phyloP scores from a whole-genome alignment of 2,329 filamentous ascomycete species.

The Claviceps monticola region DNA sequence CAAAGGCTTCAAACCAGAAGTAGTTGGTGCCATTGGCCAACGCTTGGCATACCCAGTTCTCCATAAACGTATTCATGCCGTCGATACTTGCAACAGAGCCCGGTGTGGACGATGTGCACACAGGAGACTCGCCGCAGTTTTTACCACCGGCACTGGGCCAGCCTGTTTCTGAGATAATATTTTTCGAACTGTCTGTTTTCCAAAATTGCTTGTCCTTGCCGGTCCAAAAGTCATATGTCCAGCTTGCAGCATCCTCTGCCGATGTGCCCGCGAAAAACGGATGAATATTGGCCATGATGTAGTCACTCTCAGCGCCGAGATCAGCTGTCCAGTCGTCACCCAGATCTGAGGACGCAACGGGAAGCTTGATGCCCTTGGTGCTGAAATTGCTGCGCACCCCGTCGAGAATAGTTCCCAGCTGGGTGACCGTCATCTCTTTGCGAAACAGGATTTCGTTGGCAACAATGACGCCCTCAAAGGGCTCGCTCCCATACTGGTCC shows the following conservation, averaged over 20 bases:
- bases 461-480: conserved; percentile 71
- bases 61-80: conserved; percentile 77
- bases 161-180: conserved; percentile 81
- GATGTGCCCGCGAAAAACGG: conserved; percentile 82
- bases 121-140: conserved; percentile 46
- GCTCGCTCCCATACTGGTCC: conserved; percentile 48
- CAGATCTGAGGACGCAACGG: conserved; percentile 76
- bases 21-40: conserved; percentile 76
- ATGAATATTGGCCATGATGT: conserved; percentile 93
- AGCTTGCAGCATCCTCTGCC: conserved; percentile 53
- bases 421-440: conserved; percentile 52
- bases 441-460: conserved; percentile 72
- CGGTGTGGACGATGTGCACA: conserved; percentile 34
- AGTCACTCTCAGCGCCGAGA: conserved; percentile 60
- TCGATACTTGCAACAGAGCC: conserved; percentile 66
- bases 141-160: conserved; percentile 80
- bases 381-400: conserved; percentile 63
- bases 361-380: conserved; percentile 50
- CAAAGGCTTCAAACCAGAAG: conserved; percentile 96
- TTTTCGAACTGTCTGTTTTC: conserved; percentile 45
- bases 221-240: conserved; percentile 78
- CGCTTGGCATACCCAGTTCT: conserved; percentile 69
- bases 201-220: conserved; percentile 52
- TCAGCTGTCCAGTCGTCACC: conserved; percentile 71
- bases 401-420: conserved; percentile 50